phyloP scores from a whole-genome alignment of 78 protist species.

The Dictyostelium brefeldianum region DNA sequence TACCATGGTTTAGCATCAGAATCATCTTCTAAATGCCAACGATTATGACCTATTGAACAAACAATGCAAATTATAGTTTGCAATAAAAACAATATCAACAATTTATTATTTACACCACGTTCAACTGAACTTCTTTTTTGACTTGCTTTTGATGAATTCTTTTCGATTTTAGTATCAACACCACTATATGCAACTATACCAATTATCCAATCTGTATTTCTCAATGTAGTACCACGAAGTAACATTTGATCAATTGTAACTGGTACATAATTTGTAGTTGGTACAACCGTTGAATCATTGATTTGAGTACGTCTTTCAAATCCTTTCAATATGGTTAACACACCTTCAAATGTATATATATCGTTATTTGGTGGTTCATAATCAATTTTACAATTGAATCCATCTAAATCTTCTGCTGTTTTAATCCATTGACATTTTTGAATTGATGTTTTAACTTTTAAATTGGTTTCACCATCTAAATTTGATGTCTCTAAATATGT shows the following conservation, averaged over 20 bases:
- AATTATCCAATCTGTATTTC: conserved; percentile 90
- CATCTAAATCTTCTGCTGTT: conserved; percentile 49
- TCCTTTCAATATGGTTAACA: conserved; percentile 52
- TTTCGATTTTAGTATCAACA: conserved; percentile 90
- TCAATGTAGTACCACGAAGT: conserved; percentile 78
- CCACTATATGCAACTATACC: conserved; percentile 94
- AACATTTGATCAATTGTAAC: conserved; percentile 47
- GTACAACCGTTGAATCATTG: background rate
- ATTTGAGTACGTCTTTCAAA: background rate
- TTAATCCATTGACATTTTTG: conserved; percentile 50
- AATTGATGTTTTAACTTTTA: conserved; percentile 41
- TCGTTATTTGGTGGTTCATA: conserved; percentile 81
- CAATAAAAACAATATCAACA: conserved; percentile 31
- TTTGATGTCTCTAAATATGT: conserved; percentile 92
- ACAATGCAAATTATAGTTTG: conserved; percentile 70
- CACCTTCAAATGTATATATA: conserved; percentile 70
- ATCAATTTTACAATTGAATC: conserved; percentile 54
- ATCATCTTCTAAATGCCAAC: conserved; percentile 64
- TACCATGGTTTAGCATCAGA: conserved; percentile 46
- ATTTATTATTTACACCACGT: conserved; percentile 59
- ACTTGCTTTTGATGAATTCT: conserved; percentile 46
- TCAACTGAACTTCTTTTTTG: conserved; percentile 71
- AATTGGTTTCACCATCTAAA: conserved; percentile 92
- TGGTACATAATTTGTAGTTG: conserved; percentile 27
- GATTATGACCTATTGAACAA: conserved; percentile 72